These are phyloP conservation scores for Emergomyces pasteurianus DNA, from an alignment of 2,329 filamentous ascomycete genomes.

Conservation along the genomic window DNA sequence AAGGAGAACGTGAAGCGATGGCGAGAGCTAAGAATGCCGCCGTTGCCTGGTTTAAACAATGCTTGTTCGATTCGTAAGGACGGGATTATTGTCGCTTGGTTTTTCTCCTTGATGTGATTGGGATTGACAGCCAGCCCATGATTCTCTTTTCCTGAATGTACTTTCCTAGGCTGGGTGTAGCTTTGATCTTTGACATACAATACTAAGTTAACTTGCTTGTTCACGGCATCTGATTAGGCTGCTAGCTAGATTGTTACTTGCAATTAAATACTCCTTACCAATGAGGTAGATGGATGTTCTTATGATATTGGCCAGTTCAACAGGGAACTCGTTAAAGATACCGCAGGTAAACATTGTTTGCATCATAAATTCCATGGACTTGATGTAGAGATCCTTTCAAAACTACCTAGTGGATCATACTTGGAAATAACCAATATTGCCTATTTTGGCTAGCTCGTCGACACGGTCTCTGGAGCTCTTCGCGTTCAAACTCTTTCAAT, in stretches of 20 bases:
- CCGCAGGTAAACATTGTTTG: not conserved
- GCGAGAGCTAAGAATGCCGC: constrained; percentile 37
- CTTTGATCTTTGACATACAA: too few relatives aligned
- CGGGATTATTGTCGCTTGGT: not conserved
- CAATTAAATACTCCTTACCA: not conserved
- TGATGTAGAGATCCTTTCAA: not conserved
- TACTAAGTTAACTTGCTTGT: not conserved
- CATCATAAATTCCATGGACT: not conserved
- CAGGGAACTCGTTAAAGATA: not conserved
- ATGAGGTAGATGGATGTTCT: not conserved
- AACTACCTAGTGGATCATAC: too few relatives aligned
- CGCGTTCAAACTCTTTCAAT: too few relatives aligned
- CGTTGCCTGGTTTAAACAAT: constrained; percentile 34
- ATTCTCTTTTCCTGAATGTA: not conserved
- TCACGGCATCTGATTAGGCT: not conserved
- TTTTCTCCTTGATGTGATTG: not conserved
- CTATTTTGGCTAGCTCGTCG: not conserved
- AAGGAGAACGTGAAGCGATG: constrained; percentile 35
- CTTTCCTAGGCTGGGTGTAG: not conserved
- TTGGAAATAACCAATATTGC: not conserved
- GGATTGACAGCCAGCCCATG: not conserved
- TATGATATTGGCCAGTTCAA: not conserved
- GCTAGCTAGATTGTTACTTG: not conserved
- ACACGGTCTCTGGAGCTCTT: not conserved
- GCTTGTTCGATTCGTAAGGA: not conserved